Base-by-base conservation (phyloP, 2,329 filamentous ascomycete species). In the Hymenoscyphus fructigenus region DNA sequence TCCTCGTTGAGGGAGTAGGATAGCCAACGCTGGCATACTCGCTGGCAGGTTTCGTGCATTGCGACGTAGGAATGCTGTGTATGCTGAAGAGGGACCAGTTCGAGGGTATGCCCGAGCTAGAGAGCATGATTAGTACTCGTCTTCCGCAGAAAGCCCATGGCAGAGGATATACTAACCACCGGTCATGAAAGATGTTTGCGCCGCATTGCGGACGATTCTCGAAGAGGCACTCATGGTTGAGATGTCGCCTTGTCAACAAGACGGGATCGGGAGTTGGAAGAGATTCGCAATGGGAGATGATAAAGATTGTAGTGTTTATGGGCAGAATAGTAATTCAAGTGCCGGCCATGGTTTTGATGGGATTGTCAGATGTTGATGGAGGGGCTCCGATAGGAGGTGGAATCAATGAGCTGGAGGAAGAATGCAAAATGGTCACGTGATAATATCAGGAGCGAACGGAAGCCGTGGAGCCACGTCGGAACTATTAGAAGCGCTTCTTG, bases 1-100 rank as follows among this genome's bases (percentile, higher is more conserved):
- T 71, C 78, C 77, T 74, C 87, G 84, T 65, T 81, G 74, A 20
- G 86, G 85, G 62, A 88, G 80, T 65, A 88, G 76, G 41, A 88
- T 79, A 57, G 85, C 84, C 70, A 87, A 78, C 17, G 84, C 83
- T 29, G 83, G 78, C 67, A 74, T 73, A 53, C 72, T 71, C 20
- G 72, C 67, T 65, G 73, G 72, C 38, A 75, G 63, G 59, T 66
- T 67, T 69, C 73, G 72, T 62, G 67, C 70, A 75, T 75, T 75
- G 68, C 73, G 74, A 60, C 72, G 72, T 32, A 76, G 73, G 65
- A 68, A 74, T 64, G 73, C 68, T 47, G 73, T 71, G 60, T 74
- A 75, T 57, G 71, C 72, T 44, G 74, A 71, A 10, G 74, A 72
- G 3, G 73, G 69, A 65, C 71, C 69, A 41, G 72, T 67, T 66